A percentile compares a stretch with the other conserved stretches of the same genome.
Conservation (phyloP, 2,329 filamentous ascomycete genomes). For the Fusarium graminum region DNA sequence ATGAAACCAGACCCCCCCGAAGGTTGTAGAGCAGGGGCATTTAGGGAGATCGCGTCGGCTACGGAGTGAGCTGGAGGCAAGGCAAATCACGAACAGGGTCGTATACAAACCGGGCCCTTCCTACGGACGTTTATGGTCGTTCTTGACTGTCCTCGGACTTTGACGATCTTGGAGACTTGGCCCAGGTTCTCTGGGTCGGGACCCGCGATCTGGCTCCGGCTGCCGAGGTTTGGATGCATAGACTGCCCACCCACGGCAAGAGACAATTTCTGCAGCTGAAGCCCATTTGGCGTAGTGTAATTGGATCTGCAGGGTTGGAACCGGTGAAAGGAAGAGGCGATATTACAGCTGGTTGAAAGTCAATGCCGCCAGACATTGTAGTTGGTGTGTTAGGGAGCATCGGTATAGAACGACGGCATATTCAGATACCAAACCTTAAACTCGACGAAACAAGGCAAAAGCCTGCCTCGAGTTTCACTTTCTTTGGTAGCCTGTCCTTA, state of each 20-base stretch:
- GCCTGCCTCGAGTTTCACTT: neutral
- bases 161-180: constrained; percentile 8
- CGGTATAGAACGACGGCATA: neutral
- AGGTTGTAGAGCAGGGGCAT: constrained; percentile 33
- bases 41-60: constrained; percentile 27
- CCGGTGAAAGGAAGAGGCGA: constrained; percentile 36
- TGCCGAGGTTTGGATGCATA: constrained; percentile 28
- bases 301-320: constrained; percentile 41
- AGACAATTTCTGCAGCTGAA: constrained; percentile 41
- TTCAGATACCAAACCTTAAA: neutral
- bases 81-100: constrained; percentile 20
- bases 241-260: constrained; percentile 25
- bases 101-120: neutral
- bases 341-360: constrained; percentile 21
- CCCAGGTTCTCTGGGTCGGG: constrained; percentile 10
- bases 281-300: constrained; percentile 41
- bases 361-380: constrained; percentile 2
- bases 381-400: neutral
- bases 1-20: constrained; percentile 43
- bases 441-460: neutral
- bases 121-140: constrained; percentile 2
- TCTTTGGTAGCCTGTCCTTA: neutral
- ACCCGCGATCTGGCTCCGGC: constrained; percentile 29
- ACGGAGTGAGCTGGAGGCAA: constrained; percentile 32
- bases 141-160: neutral